phyloP scores from a whole-genome alignment of 192 early-diverging fungal genomes.

The Phlyctochytrium bullatum region DNA sequence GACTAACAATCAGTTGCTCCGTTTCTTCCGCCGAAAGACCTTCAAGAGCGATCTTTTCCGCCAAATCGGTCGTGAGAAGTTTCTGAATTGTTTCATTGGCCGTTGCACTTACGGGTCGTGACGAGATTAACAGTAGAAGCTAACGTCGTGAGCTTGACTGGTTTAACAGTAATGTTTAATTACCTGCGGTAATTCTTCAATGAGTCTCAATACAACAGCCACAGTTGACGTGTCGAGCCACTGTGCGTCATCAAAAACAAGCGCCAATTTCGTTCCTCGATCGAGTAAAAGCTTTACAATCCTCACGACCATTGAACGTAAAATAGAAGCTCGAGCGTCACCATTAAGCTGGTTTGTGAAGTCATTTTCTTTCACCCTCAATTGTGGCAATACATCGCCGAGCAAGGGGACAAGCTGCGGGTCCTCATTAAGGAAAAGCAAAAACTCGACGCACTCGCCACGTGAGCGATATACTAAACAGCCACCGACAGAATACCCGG shows the following conservation, averaged over 20 bases:
- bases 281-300: background rate
- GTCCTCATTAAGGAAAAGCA: too few species aligned
- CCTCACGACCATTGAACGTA: background rate
- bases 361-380: too few species aligned
- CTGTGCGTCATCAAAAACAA: slow-evolving; percentile 1
- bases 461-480: too few species aligned
- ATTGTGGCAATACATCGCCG: too few species aligned
- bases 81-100: background rate
- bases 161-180: background rate
- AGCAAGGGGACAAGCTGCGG: too few species aligned
- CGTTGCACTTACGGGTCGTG: background rate
- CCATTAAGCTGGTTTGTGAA: too few species aligned
- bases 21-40: background rate
- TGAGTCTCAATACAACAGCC: background rate
- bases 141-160: background rate
- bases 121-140: background rate
- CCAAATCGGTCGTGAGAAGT: background rate
- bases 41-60: background rate
- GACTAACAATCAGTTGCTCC: background rate
- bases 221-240: background rate
- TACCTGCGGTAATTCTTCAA: background rate
- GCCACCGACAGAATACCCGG: too few species aligned
- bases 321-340: too few species aligned
- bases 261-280: background rate
- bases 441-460: too few species aligned